Percentiles rank a stretch among this genome's conserved stretches.
Conservation (phyloP, 306 rosid species). For the Trifolium fragiferum region DNA sequence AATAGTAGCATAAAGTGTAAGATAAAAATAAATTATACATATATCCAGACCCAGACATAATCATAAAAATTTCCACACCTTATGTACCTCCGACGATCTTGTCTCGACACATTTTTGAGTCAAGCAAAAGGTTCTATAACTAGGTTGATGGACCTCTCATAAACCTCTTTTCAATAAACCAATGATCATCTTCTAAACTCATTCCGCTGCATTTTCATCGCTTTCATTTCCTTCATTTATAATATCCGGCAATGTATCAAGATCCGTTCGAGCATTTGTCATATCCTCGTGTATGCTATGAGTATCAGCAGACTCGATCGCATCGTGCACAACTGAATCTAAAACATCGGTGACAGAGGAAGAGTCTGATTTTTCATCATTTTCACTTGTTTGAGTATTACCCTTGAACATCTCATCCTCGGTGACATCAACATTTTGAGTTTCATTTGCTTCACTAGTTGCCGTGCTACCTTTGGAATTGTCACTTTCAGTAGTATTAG, state of each 20-base stretch:
- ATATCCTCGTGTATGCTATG: constrained; percentile 47
- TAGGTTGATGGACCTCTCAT: constrained; percentile 18
- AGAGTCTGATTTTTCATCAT: constrained; percentile 44
- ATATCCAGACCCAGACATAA: constrained; percentile 40
- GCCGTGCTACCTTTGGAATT: constrained; percentile 46
- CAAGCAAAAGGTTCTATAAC: constrained; percentile 43
- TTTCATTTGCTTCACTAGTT: constrained; percentile 31
- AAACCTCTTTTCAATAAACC: constrained; percentile 32
- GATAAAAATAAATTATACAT: constrained; percentile 52
- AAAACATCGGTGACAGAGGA: constrained; percentile 44
- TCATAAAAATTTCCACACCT: constrained; percentile 46
- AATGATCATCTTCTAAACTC: constrained; percentile 29
- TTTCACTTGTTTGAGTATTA: constrained; percentile 41
- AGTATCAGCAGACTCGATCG: constrained; percentile 70
- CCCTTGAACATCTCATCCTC: constrained; percentile 53
- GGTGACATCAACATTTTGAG: constrained; percentile 38
- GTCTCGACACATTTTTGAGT: constrained; percentile 46
- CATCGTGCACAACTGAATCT: constrained; percentile 61
- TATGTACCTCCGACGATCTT: constrained; percentile 46
- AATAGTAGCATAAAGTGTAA: constrained; percentile 37
- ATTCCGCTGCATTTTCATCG: constrained; percentile 74
- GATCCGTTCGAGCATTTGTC: constrained; percentile 61
- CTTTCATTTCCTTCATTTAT: constrained; percentile 56
- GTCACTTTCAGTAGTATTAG: constrained; percentile 47
- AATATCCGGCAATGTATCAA: constrained; percentile 70